Evolutionary conservation across 2,329 filamentous ascomycete genomes (phyloP).

Genomic region (Pyrenochaeta sp.): DNA sequence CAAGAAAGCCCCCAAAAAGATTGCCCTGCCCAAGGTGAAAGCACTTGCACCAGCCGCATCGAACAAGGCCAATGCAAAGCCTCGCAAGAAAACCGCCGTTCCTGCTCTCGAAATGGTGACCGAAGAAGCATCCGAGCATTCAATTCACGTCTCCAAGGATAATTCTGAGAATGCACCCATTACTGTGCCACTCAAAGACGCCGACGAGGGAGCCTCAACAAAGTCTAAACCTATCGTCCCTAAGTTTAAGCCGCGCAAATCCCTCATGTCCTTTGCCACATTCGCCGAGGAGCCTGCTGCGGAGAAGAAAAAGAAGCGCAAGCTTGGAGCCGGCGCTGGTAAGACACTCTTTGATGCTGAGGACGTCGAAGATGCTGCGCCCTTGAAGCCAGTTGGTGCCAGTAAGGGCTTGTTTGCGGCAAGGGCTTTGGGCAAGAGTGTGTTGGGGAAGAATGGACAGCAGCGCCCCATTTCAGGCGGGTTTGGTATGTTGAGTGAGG

Average conservation of each 20-base stretch:
- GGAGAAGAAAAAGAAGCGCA: constrained; percentile 69
- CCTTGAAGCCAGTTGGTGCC: constrained; percentile 42
- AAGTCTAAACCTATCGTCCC: constrained; percentile 43
- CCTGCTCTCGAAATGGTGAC: constrained; percentile 54
- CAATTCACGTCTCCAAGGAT: constrained; percentile 42
- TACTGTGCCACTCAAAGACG: constrained; percentile 46
- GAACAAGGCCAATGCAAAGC: constrained; percentile 56
- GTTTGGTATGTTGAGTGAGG: constrained; percentile 47
- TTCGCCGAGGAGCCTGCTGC: constrained; percentile 51
- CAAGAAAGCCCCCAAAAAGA: constrained; percentile 39
- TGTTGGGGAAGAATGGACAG: constrained; percentile 36
- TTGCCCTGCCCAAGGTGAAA: constrained; percentile 47
- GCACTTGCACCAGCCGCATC: constrained; percentile 55
- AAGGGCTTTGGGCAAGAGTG: constrained; percentile 46
- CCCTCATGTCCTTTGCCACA: constrained; percentile 57
- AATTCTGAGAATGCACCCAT: constrained; percentile 50
- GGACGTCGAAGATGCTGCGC: constrained; percentile 41
- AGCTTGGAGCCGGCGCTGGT: constrained; percentile 68
- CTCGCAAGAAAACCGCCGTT: constrained; percentile 49
- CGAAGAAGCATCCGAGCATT: constrained; percentile 51
- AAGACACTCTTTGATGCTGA: constrained; percentile 70
- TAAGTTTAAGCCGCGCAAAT: constrained; percentile 56
- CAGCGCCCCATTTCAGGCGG: constrained; percentile 43
- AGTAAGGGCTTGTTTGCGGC: constrained; percentile 50
- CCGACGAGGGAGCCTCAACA: constrained; percentile 34